Percentiles rank a stretch among this genome's conserved stretches.
phyloP scores from a whole-genome alignment of 2,329 filamentous ascomycete genomes.

The Apiospora koreana region DNA sequence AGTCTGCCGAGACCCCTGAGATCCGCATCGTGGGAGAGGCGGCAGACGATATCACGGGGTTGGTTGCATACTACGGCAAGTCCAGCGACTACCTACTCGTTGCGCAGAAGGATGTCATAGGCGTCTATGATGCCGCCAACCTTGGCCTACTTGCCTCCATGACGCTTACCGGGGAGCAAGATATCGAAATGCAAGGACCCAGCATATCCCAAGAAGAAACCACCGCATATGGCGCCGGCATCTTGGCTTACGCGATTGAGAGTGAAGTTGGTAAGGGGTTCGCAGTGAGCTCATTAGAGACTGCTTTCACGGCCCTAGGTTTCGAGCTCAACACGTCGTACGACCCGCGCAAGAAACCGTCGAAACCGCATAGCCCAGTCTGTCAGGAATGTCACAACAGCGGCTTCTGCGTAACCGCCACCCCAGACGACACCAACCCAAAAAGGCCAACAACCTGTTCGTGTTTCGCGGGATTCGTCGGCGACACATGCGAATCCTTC shows the following conservation, averaged over 20 bases:
- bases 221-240: slow-evolving; percentile 37
- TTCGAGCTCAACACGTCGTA: slow-evolving; percentile 40
- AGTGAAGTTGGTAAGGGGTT: slow-evolving; percentile 41
- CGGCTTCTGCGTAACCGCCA: slow-evolving; percentile 36
- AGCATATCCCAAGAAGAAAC: slow-evolving; percentile 41
- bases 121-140: slow-evolving; percentile 36
- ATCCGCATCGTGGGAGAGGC: slow-evolving; percentile 38
- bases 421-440: background rate
- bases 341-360: slow-evolving; percentile 32
- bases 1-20: slow-evolving; percentile 38
- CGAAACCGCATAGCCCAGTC: slow-evolving; percentile 27
- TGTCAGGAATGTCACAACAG: slow-evolving; percentile 36
- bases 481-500: slow-evolving; percentile 35
- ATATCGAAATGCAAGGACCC: slow-evolving; percentile 44
- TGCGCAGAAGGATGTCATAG: slow-evolving; percentile 37
- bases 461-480: slow-evolving; percentile 46
- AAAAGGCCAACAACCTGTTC: slow-evolving; percentile 29
- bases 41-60: slow-evolving; percentile 39
- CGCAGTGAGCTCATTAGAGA: slow-evolving; percentile 39
- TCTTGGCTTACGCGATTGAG: slow-evolving; percentile 42
- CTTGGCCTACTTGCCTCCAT: slow-evolving; percentile 39
- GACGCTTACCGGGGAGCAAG: slow-evolving; percentile 38
- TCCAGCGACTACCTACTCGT: slow-evolving; percentile 42
- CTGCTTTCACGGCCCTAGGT: slow-evolving; percentile 32
- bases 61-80: slow-evolving; percentile 41